Evolutionary conservation across 257 asterid species (phyloP).

Genomic region (Solanum paucissectum): DNA sequence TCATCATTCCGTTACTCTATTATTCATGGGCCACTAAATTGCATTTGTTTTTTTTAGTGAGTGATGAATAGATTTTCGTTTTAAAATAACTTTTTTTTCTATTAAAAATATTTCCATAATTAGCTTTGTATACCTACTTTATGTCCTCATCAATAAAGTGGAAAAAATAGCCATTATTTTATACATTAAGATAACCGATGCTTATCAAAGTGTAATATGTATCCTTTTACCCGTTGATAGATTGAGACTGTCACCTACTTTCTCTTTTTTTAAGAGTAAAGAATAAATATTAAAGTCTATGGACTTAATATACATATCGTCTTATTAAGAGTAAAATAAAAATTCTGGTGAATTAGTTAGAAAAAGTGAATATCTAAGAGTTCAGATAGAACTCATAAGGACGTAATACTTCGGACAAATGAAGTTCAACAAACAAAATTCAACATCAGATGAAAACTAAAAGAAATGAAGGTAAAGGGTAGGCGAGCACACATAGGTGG

Average conservation of each 20-base stretch:
- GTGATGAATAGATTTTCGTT: background rate
- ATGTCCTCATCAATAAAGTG: background rate
- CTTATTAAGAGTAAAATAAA: too few relatives aligned
- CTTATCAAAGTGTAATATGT: background rate
- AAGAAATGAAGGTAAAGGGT: background rate
- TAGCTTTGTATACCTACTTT: background rate
- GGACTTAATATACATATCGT: too few relatives aligned
- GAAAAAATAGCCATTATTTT: background rate
- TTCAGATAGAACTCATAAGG: background rate
- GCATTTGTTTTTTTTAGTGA: background rate
- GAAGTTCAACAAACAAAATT: too few relatives aligned
- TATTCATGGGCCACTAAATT: background rate
- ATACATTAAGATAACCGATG: background rate
- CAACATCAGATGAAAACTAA: background rate
- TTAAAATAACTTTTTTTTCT: background rate
- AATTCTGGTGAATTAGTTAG: too few relatives aligned
- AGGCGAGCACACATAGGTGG: background rate
- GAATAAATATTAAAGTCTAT: too few relatives aligned
- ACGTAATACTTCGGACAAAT: too few relatives aligned
- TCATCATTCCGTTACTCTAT: background rate
- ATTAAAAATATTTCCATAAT: background rate
- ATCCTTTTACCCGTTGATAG: background rate
- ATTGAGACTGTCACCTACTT: background rate
- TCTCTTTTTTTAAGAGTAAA: too few relatives aligned
- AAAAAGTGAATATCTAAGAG: background rate